Conservation (phyloP, 345 rosid species). For the Balakata baccata region DNA sequence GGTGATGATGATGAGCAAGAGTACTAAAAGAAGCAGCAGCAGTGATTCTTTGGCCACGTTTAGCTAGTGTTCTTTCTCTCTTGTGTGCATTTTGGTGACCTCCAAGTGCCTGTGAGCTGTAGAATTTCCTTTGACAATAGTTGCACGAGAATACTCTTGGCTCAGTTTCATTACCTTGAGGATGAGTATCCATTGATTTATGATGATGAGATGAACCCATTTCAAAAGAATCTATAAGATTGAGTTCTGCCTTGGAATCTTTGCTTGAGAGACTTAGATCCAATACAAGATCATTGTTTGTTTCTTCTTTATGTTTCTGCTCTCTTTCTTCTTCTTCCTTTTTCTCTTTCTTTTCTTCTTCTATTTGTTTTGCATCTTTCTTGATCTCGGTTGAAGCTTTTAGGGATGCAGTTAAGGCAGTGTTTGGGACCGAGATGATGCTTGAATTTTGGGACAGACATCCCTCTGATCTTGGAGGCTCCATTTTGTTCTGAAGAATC, state of each 20-base stretch:
- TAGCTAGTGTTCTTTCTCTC: constrained; percentile 33
- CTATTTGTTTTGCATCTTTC: constrained; percentile 1
- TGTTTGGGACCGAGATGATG: constrained; percentile 33
- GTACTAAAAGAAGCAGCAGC: constrained; percentile 30
- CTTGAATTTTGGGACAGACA: constrained; percentile 37
- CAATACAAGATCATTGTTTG: constrained; percentile 37
- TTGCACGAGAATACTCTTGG: constrained; percentile 40
- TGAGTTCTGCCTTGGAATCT: constrained; percentile 42
- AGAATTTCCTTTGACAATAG: constrained; percentile 36
- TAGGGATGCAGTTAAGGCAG: constrained; percentile 1
- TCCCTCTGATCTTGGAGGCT: constrained; percentile 37
- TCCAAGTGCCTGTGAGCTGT: constrained; percentile 38
- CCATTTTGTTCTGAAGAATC: constrained; percentile 22
- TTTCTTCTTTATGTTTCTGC: background rate
- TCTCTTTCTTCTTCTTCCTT: constrained; percentile 3
- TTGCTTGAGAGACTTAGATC: constrained; percentile 58
- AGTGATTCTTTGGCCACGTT: constrained; percentile 25
- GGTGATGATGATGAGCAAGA: too few relatives aligned
- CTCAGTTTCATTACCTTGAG: constrained; percentile 31
- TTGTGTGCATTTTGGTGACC: constrained; percentile 40
- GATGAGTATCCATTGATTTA: background rate
- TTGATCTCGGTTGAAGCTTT: constrained; percentile 13
- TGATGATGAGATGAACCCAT: constrained; percentile 18
- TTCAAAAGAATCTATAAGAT: constrained; percentile 49
- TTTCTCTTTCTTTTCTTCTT: constrained; percentile 1